phyloP scores from a whole-genome alignment of 164 flowering plant genomes.

The Piper longum region DNA sequence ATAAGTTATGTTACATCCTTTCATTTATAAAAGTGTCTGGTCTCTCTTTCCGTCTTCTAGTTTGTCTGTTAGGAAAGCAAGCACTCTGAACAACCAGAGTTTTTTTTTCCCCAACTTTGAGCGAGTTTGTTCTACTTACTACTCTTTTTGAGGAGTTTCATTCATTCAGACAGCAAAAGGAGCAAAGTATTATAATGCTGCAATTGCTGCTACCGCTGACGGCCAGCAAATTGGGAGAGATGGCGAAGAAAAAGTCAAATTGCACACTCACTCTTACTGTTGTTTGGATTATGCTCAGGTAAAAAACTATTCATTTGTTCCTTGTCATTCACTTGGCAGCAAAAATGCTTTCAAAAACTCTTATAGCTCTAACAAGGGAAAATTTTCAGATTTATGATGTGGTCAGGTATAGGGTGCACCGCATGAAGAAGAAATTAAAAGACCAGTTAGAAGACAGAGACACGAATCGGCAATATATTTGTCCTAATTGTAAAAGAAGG shows the following conservation, averaged over 20 bases:
- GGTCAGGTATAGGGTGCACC: conserved; percentile 80
- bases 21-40: background rate
- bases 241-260: conserved; percentile 78
- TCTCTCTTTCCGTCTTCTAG: too few relatives aligned
- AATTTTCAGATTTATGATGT: conserved; percentile 80
- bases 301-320: background rate
- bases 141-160: background rate
- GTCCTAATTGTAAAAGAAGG: conserved; percentile 79
- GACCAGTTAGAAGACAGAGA: conserved; percentile 86
- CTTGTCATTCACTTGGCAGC: background rate
- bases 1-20: background rate
- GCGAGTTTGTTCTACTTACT: background rate
- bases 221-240: conserved; percentile 40
- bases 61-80: too few relatives aligned
- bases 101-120: background rate
- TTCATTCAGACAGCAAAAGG: conserved; percentile 76
- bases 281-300: conserved; percentile 96
- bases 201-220: conserved; percentile 70
- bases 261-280: conserved; percentile 95
- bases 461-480: conserved; percentile 82
- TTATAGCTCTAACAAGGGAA: conserved; percentile 4
- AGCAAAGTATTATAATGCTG: conserved; percentile 68
- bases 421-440: conserved; percentile 86
- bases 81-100: background rate
- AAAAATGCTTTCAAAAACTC: background rate